Base-by-base conservation (phyloP, 2,329 filamentous ascomycete genomes). In the Periconia sp. region DNA sequence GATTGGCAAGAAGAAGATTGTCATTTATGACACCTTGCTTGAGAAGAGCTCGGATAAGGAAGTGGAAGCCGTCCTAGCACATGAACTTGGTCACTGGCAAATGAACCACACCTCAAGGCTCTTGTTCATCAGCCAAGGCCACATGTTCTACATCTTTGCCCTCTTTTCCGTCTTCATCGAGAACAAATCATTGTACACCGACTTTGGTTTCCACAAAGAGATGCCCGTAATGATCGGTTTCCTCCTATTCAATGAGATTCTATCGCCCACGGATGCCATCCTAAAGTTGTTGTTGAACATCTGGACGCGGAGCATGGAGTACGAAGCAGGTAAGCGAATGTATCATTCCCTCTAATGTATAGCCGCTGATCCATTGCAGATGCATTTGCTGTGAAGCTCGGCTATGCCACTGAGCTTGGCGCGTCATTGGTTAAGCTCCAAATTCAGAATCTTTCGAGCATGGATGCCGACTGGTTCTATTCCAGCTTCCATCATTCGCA, bases 391-490 rank as follows among this genome's bases (percentile, higher is more conserved):
- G 81, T 86, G 57, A 79, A 85, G 36, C 85, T 96, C 8, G 94
- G 94, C 39, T 96, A 92, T 74, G 83, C 86, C 38, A 76, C 82
- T 32, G 86, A 96, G 70, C 85, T 99, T 38, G 90, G 92, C 30
- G 80, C 84, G 51, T 94, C 90, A 16, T 82, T 99, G 52, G 91
- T 99, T 75, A 96, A 96, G 78, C 87, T 99, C 38, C 95, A 99
- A 75, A 90, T 96, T 64, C 92, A 97, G 78, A 99, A 99, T 69
- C 80, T 99, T 57, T 95, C 90, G 73, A 95, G 89, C 49, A 97
- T 99, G 92, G 94, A 99, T 63, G 94, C 94, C 19, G 95, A 99
- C 74, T 95, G 89, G 88, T 85, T 96, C 82, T 99, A 95, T 73
- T 94, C 94, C 40, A 95, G 87, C 74, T 99, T 97, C 79, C 92